A percentile compares a stretch with the other conserved stretches of the same genome.
phyloP scores from a whole-genome alignment of 2,329 filamentous ascomycete genomes.

The Pseudogymnoascus sp. region DNA sequence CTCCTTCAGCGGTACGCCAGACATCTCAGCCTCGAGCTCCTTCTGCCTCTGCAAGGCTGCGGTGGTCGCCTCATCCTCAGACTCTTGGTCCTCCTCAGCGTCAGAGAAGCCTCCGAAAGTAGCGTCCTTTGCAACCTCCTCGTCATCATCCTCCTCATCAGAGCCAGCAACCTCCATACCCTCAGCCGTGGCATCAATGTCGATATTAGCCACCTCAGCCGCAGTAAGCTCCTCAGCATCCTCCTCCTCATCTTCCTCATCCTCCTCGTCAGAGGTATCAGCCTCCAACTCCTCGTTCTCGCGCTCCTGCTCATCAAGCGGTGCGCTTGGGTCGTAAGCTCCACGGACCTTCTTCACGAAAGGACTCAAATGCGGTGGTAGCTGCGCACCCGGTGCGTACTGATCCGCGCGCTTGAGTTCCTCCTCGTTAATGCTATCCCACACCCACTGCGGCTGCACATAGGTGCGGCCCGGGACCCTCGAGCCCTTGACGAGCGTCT shows the following conservation, averaged over 20 bases:
- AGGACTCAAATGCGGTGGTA: constrained; percentile 91
- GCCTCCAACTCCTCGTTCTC: constrained; percentile 74
- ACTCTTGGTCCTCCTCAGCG: constrained; percentile 38
- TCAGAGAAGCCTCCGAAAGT: constrained; percentile 29
- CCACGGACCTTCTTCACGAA: constrained; percentile 85
- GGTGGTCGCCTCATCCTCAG: constrained; percentile 52
- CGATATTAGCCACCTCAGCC: constrained; percentile 33
- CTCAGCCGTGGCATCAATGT: constrained; percentile 25
- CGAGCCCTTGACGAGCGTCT: constrained; percentile 52
- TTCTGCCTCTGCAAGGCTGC: constrained; percentile 66
- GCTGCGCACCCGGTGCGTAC: constrained; percentile 80
- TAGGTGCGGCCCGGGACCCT: constrained; percentile 89
- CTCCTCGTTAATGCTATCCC: constrained; percentile 91
- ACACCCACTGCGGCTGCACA: constrained; percentile 96
- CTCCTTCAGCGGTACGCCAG: constrained; percentile 53
- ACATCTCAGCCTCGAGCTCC: constrained; percentile 87
- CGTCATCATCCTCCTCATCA: constrained; percentile 31
- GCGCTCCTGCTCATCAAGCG: constrained; percentile 78
- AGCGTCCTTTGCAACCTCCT: constrained; percentile 17
- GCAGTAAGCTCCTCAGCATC: constrained; percentile 31
- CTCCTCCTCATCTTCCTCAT: constrained; percentile 31
- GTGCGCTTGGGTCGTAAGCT: constrained; percentile 82
- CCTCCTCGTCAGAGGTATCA: constrained; percentile 45
- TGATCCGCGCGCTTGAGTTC: constrained; percentile 78
- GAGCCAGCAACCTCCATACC: constrained; percentile 29